Evolutionary conservation across 345 rosid genomes (phyloP), one percentile per base, ranked within the genome.

Genomic region (Eutrema heterophyllum): DNA sequence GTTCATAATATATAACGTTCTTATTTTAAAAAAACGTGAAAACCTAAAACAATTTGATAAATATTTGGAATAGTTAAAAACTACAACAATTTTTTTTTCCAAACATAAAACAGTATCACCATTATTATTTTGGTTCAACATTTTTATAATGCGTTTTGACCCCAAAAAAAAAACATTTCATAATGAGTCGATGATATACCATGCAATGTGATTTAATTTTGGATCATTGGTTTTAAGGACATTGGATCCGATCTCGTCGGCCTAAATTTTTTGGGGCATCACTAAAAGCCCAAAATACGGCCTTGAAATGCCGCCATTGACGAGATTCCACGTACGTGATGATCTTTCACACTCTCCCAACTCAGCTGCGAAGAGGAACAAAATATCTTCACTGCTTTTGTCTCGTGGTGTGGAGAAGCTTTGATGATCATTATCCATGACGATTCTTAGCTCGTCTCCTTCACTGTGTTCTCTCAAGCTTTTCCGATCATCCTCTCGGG

Each of bases 351-450:
- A 38, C 67, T n/a, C 57, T 35, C 67, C 12, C 60, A 11, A 7
- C 52, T 32, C 9, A 16, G 15, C 67, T 13, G 63, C 43, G 30
- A 43, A 40, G 33, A 61, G 12, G 15, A 16, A 4, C 39, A 69
- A 69, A 76, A 68, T 69, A 61, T 69, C 75, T 69, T 63, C 43
- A n/a, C 56, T 51, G 11, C 27, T 26, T 26, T 35, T 35, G 49
- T 43, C 30, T 12, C 33, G 6, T 58, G 48, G 7, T 10, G 39
- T n/a, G 12, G 13, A 43, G 13, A 13, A 44, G 40, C 65, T 68
- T 44, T 67, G 79, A 54, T 41, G 51, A 74, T 66, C 68, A 29
- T 46, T 15, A 56, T 57, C 69, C 4, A 83, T 80, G 84, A 15
- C 81, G 53, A 54, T 46, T 45, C 65, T 70, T 55, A 57, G 49